These are phyloP conservation scores for Fusarium redolens DNA, from an alignment of 2,329 filamentous ascomycete species.

Conservation along the genomic window DNA sequence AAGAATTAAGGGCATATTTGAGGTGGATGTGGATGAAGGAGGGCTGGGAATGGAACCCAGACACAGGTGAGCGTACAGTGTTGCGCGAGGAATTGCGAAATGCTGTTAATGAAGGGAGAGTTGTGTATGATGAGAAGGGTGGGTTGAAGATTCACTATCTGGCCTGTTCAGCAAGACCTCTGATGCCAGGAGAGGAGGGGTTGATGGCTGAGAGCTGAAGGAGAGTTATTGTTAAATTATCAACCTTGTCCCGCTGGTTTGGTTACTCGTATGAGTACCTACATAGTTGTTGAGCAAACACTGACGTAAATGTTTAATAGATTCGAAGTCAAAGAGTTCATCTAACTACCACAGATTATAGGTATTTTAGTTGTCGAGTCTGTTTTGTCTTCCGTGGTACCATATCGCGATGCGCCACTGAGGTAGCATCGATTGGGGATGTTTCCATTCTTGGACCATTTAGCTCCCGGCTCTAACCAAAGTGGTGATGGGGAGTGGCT, in stretches of 20 bases:
- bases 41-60: constrained; percentile 83
- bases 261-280: not conserved
- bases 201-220: not conserved
- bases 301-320: not conserved
- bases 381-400: not conserved
- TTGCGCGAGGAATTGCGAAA: constrained; percentile 64
- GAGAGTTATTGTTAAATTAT: not conserved
- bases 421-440: constrained; percentile 25
- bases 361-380: not conserved
- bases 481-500: constrained; percentile 27
- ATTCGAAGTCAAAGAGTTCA: not conserved
- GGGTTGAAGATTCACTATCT: constrained; percentile 49
- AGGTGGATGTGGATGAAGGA: constrained; percentile 94
- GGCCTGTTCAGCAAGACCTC: not conserved
- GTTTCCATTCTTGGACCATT: constrained; percentile 37
- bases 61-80: constrained; percentile 71
- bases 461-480: constrained; percentile 37
- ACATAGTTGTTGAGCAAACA: not conserved
- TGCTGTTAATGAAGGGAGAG: constrained; percentile 68
- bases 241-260: not conserved
- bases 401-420: constrained; percentile 21
- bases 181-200: not conserved
- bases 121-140: constrained; percentile 66
- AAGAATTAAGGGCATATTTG: constrained; percentile 87
- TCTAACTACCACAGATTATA: not conserved